phyloP scores from a whole-genome alignment of 768 basidiomycete species.

The Lactifluus piperatus region DNA sequence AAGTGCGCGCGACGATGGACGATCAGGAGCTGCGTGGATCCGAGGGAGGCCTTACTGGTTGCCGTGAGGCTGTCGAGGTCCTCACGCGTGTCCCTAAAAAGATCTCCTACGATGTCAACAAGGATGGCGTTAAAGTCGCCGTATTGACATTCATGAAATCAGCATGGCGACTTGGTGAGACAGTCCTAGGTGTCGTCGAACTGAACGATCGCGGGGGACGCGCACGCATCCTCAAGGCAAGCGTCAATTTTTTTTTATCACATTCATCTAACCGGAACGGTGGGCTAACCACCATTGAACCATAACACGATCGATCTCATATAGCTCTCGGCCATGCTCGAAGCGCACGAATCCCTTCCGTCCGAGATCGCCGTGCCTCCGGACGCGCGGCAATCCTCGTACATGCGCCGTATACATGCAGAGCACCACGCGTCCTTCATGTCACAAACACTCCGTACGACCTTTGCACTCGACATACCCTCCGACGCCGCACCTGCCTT shows the following conservation, averaged over 20 bases:
- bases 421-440: slow-evolving; percentile 79
- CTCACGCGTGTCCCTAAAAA: slow-evolving; percentile 85
- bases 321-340: slow-evolving; percentile 81
- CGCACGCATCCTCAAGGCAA: slow-evolving; percentile 76
- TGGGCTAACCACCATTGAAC: not conserved
- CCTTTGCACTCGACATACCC: slow-evolving; percentile 88
- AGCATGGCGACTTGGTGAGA: slow-evolving; percentile 88
- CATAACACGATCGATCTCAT: not conserved
- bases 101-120: slow-evolving; percentile 92
- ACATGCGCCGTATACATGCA: slow-evolving; percentile 70
- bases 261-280: not conserved
- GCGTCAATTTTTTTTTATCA: not conserved
- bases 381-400: slow-evolving; percentile 30
- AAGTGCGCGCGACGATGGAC: not conserved
- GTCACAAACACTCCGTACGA: slow-evolving; percentile 61
- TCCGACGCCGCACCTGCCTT: slow-evolving; percentile 88
- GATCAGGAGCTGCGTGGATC: slow-evolving; percentile 28
- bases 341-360: slow-evolving; percentile 81
- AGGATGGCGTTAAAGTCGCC: slow-evolving; percentile 85
- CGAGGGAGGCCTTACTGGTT: slow-evolving; percentile 49
- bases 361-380: slow-evolving; percentile 43
- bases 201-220: slow-evolving; percentile 65
- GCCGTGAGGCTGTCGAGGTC: slow-evolving; percentile 84
- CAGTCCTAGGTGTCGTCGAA: slow-evolving; percentile 80
- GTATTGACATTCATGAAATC: slow-evolving; percentile 88